Conservation (phyloP, 2,329 filamentous ascomycete genomes). For the Fusarium sp. region DNA sequence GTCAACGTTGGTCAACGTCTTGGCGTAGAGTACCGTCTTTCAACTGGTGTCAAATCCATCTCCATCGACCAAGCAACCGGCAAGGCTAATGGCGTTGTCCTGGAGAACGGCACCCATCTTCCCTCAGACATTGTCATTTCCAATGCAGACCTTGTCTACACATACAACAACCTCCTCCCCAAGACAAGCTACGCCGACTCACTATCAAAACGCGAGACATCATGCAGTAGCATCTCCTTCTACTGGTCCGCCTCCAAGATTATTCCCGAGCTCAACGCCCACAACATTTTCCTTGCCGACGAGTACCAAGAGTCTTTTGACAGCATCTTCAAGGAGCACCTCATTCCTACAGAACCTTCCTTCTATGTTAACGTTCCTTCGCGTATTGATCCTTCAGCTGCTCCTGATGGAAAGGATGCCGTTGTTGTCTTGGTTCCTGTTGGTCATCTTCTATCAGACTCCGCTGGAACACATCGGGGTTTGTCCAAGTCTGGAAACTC, state of each 20-base stretch:
- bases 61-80: conserved; percentile 58
- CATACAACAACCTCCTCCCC: conserved; percentile 77
- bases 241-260: conserved; percentile 75
- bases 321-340: conserved; percentile 76
- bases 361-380: conserved; percentile 84
- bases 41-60: conserved; percentile 66
- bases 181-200: conserved; percentile 54
- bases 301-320: conserved; percentile 80
- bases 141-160: conserved; percentile 80
- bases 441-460: conserved; percentile 65
- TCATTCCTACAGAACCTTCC: conserved; percentile 74
- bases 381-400: conserved; percentile 74
- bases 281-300: conserved; percentile 83
- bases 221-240: conserved; percentile 80
- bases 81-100: conserved; percentile 67
- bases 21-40: conserved; percentile 72
- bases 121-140: conserved; percentile 74
- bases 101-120: conserved; percentile 68
- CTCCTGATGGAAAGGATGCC: conserved; percentile 72
- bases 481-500: conserved; percentile 17
- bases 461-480: conserved; percentile 28
- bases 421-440: conserved; percentile 79
- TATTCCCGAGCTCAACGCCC: conserved; percentile 72
- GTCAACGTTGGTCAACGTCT: conserved; percentile 70
- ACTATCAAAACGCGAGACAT: conserved; percentile 64